Evolutionary conservation across 2,329 filamentous ascomycete species (phyloP), one percentile per base, ranked within the genome.

Genomic region (Tricladium varicosporioides): DNA sequence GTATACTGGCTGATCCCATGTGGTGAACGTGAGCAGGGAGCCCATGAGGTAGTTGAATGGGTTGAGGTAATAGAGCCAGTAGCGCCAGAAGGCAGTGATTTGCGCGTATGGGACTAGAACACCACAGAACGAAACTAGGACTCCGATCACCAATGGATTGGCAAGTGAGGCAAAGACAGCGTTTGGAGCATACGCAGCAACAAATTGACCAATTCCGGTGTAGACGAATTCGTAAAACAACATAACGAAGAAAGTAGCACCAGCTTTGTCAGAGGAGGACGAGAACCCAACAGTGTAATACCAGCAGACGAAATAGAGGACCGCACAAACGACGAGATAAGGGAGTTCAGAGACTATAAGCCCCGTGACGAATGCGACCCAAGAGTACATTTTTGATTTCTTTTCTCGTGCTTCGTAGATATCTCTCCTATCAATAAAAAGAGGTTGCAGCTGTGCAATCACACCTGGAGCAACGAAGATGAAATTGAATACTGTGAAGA

Each of bases 61-160:
- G 63, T 85, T 81, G 14, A 84, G 66, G 52, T 75, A 84, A 71
- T 85, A 85, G 5, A 77, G 67, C 66, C 58, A 63, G 48, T 64
- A 63, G 43, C 58, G 74, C 88, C 88, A 92, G 71, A 91, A 91
- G 1, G 71, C 64, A 11, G 84, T 80, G 16, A 92, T 77, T 22
- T 79, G 77, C 0, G 65, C 60, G 60, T 86, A 89, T 0, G 87
- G 87, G 0, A 91, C 88, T 5, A 91, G 76, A 1, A 92, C 86
- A 60, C 89, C 89, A 64, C 87, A 91, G 75, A 92, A 92, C 1
- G 80, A 82, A 8, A 90, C 78, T 2, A 91, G 75, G 43, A 84
- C 70, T 5, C 79, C 76, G 54, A 86, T 72, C 10, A 85, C 52
- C 0, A 86, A 66, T 0, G 82, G 82, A 60, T 85, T 85, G 59